phyloP scores from a whole-genome alignment of 352 stramenopile species.

The Phytophthora parvispora region DNA sequence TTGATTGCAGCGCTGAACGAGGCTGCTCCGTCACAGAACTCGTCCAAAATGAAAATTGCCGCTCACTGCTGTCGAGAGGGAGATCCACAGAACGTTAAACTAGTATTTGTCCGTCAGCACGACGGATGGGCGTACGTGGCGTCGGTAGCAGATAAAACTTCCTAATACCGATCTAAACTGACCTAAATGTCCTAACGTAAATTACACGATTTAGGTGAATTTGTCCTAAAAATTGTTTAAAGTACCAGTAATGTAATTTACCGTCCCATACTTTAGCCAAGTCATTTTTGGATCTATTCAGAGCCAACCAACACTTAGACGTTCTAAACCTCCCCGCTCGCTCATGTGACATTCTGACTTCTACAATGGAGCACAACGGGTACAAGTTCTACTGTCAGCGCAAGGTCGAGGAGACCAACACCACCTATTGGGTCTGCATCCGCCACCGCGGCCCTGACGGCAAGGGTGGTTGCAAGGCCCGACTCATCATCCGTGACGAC shows the following conservation, averaged over 20 bases:
- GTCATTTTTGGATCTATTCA: neutral
- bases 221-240: neutral
- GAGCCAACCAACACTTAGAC: neutral
- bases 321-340: neutral
- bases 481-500: constrained; percentile 8
- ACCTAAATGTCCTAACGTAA: neutral
- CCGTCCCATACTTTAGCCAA: neutral
- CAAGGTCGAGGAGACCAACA: constrained; percentile 5
- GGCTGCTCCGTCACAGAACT: too few species aligned
- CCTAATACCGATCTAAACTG: neutral
- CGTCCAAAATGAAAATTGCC: too few species aligned
- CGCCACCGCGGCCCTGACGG: neutral
- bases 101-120: too few species aligned
- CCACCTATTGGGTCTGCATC: constrained; percentile 1
- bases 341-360: neutral
- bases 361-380: constrained; percentile 12
- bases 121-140: too few species aligned
- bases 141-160: too few species aligned
- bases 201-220: neutral
- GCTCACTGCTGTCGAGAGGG: too few species aligned
- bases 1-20: too few species aligned
- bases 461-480: constrained; percentile 1
- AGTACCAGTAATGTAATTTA: neutral
- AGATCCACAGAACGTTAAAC: too few species aligned
- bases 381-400: constrained; percentile 13